Percentiles rank a stretch among this genome's conserved stretches.
Conservation (phyloP, 345 rosid species). For the Rhizophora mangle region DNA sequence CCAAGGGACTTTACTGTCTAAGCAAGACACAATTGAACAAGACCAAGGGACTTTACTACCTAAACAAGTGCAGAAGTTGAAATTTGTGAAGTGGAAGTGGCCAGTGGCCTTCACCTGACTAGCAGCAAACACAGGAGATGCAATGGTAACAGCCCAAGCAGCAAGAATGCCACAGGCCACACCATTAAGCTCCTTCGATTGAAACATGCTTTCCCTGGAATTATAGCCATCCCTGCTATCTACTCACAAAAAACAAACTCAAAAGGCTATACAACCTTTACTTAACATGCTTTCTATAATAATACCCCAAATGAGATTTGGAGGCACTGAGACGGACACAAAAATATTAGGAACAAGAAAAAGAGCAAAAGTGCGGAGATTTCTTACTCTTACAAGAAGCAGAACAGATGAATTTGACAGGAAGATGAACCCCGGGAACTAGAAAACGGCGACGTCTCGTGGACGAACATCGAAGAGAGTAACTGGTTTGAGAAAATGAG, state of each 20-base stretch:
- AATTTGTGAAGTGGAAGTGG: slow-evolving; percentile 1
- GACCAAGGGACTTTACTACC: background rate
- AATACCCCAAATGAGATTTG: background rate
- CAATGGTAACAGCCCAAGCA: slow-evolving; percentile 57
- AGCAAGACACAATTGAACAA: background rate
- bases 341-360: background rate
- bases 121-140: slow-evolving; percentile 81
- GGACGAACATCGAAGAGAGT: slow-evolving; percentile 18
- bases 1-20: too few species aligned
- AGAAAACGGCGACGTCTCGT: slow-evolving; percentile 20
- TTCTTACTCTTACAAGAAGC: slow-evolving; percentile 45
- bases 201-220: slow-evolving; percentile 29
- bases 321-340: background rate
- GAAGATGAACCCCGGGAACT: slow-evolving; percentile 23
- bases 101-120: slow-evolving; percentile 44
- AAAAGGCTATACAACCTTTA: background rate
- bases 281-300: background rate
- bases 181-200: slow-evolving; percentile 48
- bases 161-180: slow-evolving; percentile 72
- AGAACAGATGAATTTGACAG: slow-evolving; percentile 42
- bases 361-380: background rate
- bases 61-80: background rate
- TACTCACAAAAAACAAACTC: slow-evolving; percentile 17
- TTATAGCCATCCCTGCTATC: slow-evolving; percentile 31
- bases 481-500: slow-evolving; percentile 28